These are phyloP conservation scores for Gossypium anomalum DNA, from an alignment of 345 rosid genomes.

Conservation along the genomic window DNA sequence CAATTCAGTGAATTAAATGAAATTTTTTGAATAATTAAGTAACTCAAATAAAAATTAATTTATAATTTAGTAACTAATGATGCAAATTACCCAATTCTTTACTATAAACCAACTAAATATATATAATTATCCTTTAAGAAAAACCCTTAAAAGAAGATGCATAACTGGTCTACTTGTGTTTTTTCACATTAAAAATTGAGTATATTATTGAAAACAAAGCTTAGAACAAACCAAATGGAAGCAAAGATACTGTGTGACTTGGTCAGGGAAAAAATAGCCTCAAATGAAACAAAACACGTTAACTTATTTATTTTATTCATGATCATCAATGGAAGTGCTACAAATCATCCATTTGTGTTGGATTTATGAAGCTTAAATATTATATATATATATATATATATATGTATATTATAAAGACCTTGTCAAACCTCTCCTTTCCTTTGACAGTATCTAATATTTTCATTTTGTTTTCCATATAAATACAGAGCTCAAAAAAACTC, in stretches of 20 bases:
- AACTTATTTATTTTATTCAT: not conserved
- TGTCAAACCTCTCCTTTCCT: conserved; percentile 23
- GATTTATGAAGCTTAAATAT: conserved; percentile 10
- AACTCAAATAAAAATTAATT: fast-evolving
- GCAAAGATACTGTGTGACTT: conserved; percentile 12
- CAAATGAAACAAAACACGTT: not conserved
- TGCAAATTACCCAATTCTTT: no score
- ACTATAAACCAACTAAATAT: no score
- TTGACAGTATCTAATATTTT: conserved; percentile 26
- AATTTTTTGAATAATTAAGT: no score
- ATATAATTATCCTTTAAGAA: no score
- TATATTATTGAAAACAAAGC: not conserved
- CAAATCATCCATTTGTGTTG: conserved; percentile 27
- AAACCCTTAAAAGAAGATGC: no score
- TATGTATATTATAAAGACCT: conserved; percentile 13
- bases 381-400: no score
- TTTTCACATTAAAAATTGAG: not conserved
- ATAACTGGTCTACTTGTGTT: no score
- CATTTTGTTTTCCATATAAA: conserved; percentile 21
- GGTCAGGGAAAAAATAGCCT: conserved; percentile 24
- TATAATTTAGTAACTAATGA: no score
- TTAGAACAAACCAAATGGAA: not conserved
- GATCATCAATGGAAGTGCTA: not conserved
- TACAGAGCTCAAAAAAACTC: conserved; percentile 9
- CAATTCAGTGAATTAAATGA: no score